Conservation (phyloP, 1,139 yeast species). For the Hansenula sp. region DNA sequence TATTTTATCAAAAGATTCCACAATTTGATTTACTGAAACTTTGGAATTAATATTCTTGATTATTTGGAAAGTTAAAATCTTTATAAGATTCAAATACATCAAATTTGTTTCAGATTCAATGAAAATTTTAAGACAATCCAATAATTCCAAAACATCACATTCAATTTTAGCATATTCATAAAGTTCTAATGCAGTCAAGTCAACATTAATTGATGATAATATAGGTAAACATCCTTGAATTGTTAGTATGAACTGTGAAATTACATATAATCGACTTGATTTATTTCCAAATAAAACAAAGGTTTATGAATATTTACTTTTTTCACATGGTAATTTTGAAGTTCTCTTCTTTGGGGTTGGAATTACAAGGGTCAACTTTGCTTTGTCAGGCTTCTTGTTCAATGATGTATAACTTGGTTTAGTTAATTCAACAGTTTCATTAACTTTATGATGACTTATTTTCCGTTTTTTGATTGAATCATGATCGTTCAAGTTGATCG, state of each 20-base stretch:
- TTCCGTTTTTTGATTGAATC: no score
- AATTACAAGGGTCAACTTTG: no score
- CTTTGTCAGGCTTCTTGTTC: no score
- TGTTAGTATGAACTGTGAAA: neutral
- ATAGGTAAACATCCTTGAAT: neutral
- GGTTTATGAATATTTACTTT: neutral
- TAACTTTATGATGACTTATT: no score
- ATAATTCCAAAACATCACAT: neutral
- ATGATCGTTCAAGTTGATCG: no score
- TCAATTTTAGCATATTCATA: neutral
- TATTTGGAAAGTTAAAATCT: neutral
- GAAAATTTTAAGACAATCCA: neutral
- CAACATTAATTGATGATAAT: neutral
- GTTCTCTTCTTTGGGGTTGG: no score
- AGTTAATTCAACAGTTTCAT: no score
- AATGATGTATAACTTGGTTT: no score
- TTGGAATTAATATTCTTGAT: neutral
- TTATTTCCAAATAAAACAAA: neutral
- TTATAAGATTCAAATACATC: neutral
- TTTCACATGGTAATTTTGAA: no score
- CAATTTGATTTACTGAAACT: no score
- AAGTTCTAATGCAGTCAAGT: neutral
- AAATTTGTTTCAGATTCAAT: neutral
- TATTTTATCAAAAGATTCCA: no score
- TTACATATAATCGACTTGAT: neutral